Base-by-base conservation (phyloP, 768 basidiomycete species). In the Vararia minispora region DNA sequence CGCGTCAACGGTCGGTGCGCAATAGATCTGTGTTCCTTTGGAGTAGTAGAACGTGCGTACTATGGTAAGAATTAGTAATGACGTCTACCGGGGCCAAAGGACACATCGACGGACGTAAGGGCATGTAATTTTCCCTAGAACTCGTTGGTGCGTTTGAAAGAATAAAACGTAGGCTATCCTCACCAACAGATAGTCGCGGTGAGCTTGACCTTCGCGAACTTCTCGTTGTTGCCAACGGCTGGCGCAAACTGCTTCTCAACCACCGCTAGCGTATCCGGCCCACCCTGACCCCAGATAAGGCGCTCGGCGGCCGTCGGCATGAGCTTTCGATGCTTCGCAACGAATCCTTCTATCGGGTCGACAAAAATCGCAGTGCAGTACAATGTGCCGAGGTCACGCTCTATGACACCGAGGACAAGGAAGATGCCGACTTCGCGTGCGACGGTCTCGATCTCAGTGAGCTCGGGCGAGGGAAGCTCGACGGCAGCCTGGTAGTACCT, bases 91-190 rank as follows among this genome's bases (percentile, higher is more conserved):
- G 4, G 23, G 2, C 20, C 20, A 26, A 12, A 6, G 29, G 25
- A 24, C 24, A n/a, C 13, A n/a, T 11, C 30, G 28, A 58, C 72
- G 33, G 41, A 75, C 72, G 51, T 39, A 78, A 50, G 14, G 78
- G 78, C 75, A 79, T 77, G 43, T 76, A 77, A 49, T 79, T 79
- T 44, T 80, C 79, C 78, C 77, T 79, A 37, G 28, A 36, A n/a
- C 35, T 36, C 35, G 3, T 38, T 26, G 14, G 26, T 23, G 17
- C 39, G 41, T 11, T 14, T 17, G 13, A n/a, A 12, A 1, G 9
- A 20, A 20, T 8, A 13, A 4, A 10, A 45, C 69, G n/a, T n/a
- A n/a, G n/a, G n/a, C n/a, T n/a, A n/a, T n/a, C n/a, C n/a, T 55
- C 39, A 71, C 75, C 76, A 76, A 48, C 76, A 76, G 28, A 76